Percentiles rank a stretch among this genome's conserved stretches.
Evolutionary conservation across 495 filamentous ascomycete genomes (phyloP).

Genomic region (Choiromyces venosus): DNA sequence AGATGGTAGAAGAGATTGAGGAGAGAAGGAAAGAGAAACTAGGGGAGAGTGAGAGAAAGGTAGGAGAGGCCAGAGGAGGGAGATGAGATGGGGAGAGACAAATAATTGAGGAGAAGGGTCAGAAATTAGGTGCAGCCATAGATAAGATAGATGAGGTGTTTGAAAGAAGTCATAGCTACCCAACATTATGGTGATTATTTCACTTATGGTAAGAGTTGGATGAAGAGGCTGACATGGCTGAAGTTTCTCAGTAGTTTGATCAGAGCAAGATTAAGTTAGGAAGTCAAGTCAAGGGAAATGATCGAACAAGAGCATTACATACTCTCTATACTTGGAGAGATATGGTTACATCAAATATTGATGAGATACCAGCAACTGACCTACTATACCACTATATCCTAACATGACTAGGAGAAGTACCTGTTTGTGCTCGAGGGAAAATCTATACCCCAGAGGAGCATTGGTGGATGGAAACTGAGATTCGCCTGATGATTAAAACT

Average conservation of each 20-base stretch:
- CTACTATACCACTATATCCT: constrained; percentile 5
- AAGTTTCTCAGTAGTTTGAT: not conserved
- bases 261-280: not conserved
- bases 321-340: constrained; percentile 18
- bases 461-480: not conserved
- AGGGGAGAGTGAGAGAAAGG: not conserved
- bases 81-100: not conserved
- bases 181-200: not conserved
- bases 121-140: no score
- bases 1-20: not conserved
- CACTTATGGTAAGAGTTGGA: not conserved
- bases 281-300: not conserved
- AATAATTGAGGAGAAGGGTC: no score
- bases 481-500: constrained; percentile 3
- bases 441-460: constrained; percentile 8
- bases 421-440: not conserved
- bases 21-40: not conserved
- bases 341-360: not conserved
- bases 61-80: not conserved
- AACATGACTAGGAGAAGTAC: not conserved
- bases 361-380: not conserved
- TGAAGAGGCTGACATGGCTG: not conserved
- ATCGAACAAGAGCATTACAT: not conserved
- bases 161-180: not conserved
- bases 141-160: constrained; percentile 5